phyloP scores from a whole-genome alignment of 768 basidiomycete genomes.

The Nidularia pulvinata region DNA sequence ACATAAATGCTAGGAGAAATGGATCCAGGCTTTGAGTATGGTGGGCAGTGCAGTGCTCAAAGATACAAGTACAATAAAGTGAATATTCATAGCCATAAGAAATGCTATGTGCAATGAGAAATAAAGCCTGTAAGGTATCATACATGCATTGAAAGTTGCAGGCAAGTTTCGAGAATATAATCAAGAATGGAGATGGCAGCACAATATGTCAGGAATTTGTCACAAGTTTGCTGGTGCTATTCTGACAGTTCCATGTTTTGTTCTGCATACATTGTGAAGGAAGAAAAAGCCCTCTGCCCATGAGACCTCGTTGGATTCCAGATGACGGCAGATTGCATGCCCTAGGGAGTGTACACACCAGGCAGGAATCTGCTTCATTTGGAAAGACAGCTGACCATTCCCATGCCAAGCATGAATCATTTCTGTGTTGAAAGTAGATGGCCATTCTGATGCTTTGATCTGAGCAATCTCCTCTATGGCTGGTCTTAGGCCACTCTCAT shows the following conservation, averaged over 20 bases:
- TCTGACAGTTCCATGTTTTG: constrained; percentile 2
- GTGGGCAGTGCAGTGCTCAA: too few relatives aligned
- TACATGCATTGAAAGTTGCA: too few relatives aligned
- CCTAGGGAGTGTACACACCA: neutral
- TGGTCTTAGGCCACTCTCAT: neutral
- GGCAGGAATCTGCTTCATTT: neutral
- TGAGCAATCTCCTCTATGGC: neutral
- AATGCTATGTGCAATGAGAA: too few relatives aligned
- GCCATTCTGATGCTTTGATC: neutral
- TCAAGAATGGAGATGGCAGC: too few relatives aligned
- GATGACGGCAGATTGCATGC: neutral
- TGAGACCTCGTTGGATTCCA: neutral
- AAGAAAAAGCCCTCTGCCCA: constrained; percentile 1
- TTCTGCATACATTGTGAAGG: constrained; percentile 4
- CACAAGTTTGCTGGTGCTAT: too few relatives aligned
- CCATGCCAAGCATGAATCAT: neutral
- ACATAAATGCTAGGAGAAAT: too few relatives aligned
- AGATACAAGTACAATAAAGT: too few relatives aligned
- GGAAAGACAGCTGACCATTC: neutral
- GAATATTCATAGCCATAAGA: too few relatives aligned
- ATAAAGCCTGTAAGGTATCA: too few relatives aligned
- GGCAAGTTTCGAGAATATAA: too few relatives aligned
- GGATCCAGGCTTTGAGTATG: too few relatives aligned
- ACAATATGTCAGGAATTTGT: too few relatives aligned
- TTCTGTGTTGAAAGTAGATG: neutral